Evolutionary conservation across 768 basidiomycete genomes (phyloP).

Genomic region (Leccinum olivaceopallidum): DNA sequence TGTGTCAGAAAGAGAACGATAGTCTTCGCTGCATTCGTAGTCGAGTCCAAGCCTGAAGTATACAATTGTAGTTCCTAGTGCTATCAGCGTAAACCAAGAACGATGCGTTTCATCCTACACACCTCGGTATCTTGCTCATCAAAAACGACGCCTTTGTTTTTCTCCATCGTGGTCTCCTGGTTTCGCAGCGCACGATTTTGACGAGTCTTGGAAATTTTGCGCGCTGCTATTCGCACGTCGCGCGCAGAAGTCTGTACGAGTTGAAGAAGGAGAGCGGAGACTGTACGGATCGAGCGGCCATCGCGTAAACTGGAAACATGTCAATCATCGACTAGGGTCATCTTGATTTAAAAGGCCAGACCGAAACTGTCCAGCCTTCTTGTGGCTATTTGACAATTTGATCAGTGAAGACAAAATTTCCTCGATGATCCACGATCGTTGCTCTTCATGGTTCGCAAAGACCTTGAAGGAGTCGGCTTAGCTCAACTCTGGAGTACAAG

Average conservation of each 20-base stretch:
- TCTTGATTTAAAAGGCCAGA: constrained; percentile 34
- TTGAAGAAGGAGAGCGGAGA: constrained; percentile 90
- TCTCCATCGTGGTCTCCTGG: constrained; percentile 58
- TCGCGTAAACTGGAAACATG: constrained; percentile 69
- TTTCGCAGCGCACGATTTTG: constrained; percentile 62
- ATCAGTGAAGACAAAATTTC: constrained; percentile 90
- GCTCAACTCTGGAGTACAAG: not conserved
- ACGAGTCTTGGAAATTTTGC: constrained; percentile 58
- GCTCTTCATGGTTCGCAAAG: constrained; percentile 88
- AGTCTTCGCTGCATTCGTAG: constrained; percentile 81
- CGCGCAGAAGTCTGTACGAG: constrained; percentile 96
- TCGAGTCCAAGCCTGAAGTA: constrained; percentile 71
- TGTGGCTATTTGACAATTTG: constrained; percentile 87
- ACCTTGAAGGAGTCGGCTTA: constrained; percentile 50
- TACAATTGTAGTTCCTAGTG: constrained; percentile 71
- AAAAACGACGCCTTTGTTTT: constrained; percentile 52
- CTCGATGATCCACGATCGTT: constrained; percentile 97
- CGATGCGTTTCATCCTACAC: not conserved
- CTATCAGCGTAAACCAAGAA: constrained; percentile 5
- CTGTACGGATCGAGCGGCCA: constrained; percentile 89
- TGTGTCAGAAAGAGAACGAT: constrained; percentile 79
- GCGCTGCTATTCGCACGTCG: constrained; percentile 75
- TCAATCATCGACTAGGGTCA: not conserved
- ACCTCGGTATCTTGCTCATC: constrained; percentile 73
- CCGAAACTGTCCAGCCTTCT: constrained; percentile 89